Evolutionary conservation across 257 asterid genomes (phyloP).

Genomic region (Capsicum pubescens): DNA sequence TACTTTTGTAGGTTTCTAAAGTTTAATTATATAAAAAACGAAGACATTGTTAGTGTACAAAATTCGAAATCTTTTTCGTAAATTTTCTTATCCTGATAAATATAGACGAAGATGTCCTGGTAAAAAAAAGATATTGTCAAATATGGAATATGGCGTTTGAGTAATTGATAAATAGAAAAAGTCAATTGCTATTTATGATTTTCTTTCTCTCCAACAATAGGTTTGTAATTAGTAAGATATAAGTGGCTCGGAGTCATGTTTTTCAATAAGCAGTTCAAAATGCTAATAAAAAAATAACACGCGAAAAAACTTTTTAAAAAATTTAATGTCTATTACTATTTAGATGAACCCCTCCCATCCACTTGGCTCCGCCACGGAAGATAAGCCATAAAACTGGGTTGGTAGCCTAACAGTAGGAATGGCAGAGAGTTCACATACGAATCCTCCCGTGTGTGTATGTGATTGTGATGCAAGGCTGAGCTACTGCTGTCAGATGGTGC

Average conservation of each 20-base stretch:
- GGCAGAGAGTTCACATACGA: constrained; percentile 11
- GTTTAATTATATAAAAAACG: neutral
- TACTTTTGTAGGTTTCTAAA: neutral
- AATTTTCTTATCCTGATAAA: neutral
- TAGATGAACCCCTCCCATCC: no score
- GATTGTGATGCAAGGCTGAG: constrained; percentile 28
- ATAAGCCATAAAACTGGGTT: neutral
- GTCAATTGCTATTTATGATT: no score
- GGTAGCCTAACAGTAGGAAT: constrained; percentile 34
- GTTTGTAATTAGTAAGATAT: no score
- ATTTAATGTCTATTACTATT: no score
- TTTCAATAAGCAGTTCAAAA: no score
- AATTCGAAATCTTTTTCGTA: neutral
- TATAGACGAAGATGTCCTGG: neutral
- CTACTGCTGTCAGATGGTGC: neutral
- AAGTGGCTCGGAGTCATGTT: no score
- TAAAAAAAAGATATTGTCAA: neutral
- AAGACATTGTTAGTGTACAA: neutral
- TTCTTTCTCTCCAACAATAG: no score
- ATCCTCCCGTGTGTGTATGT: constrained; percentile 11
- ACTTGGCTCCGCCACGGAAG: no score
- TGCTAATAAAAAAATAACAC: no score
- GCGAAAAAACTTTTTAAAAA: no score
- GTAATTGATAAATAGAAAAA: neutral
- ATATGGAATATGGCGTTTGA: neutral